Evolutionary conservation across 306 rosid genomes (phyloP).

Genomic region (Boehmeria nivea): DNA sequence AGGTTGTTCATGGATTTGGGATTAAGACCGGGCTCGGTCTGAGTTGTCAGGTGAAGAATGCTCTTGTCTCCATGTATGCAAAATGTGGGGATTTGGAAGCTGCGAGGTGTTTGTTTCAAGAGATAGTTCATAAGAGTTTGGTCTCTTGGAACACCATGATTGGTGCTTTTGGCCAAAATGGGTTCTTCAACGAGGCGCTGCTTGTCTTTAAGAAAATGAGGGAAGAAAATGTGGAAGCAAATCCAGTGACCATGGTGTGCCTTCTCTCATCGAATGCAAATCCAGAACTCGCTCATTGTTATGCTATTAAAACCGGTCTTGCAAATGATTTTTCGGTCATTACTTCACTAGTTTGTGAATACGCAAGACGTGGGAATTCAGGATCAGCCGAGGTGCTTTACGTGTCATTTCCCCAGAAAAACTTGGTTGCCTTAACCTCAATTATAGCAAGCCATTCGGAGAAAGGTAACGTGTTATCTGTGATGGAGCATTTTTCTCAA

Average conservation of each 20-base stretch:
- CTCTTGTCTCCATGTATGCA: constrained; percentile 67
- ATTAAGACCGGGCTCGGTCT: constrained; percentile 40
- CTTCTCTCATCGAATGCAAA: constrained; percentile 56
- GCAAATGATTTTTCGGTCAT: constrained; percentile 40
- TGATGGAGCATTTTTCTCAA: constrained; percentile 39
- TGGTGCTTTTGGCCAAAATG: constrained; percentile 60
- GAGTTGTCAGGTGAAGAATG: constrained; percentile 41
- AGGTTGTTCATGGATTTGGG: constrained; percentile 45
- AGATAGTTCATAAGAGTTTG: constrained; percentile 46
- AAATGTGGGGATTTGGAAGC: constrained; percentile 56
- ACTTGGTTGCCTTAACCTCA: constrained; percentile 60
- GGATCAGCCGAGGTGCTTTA: constrained; percentile 44
- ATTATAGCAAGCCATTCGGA: constrained; percentile 55
- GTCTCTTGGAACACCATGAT: constrained; percentile 88
- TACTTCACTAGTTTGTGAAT: constrained; percentile 62
- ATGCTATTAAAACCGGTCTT: constrained; percentile 47
- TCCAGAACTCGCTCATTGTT: constrained; percentile 48
- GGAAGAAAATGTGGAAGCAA: constrained; percentile 38
- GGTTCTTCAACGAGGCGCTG: constrained; percentile 41
- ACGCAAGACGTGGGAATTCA: constrained; percentile 43
- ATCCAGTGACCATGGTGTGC: constrained; percentile 57
- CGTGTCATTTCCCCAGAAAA: constrained; percentile 35
- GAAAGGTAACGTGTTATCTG: constrained; percentile 41
- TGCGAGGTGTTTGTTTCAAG: constrained; percentile 47
- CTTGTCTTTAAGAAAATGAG: constrained; percentile 52